These are phyloP conservation scores for Mycena indigotica DNA, from an alignment of 768 basidiomycete genomes.

Conservation along the genomic window DNA sequence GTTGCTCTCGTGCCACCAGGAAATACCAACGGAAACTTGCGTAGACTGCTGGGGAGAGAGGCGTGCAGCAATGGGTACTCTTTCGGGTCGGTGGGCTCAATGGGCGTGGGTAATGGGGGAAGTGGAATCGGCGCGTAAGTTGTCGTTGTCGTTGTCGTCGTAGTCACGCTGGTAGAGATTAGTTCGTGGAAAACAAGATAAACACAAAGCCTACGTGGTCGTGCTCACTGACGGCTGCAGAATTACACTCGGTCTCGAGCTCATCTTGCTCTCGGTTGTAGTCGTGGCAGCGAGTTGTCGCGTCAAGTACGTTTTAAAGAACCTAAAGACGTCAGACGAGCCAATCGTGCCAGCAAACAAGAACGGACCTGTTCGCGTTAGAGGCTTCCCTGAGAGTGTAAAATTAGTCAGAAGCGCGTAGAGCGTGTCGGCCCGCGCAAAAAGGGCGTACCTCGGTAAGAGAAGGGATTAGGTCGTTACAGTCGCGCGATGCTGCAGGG, in stretches of 20 bases:
- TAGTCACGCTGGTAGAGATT: slow-evolving; percentile 65
- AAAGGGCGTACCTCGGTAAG: not conserved
- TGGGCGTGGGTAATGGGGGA: slow-evolving; percentile 70
- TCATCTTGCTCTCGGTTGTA: slow-evolving; percentile 47
- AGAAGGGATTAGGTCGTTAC: not conserved
- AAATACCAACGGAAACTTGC: slow-evolving; percentile 77
- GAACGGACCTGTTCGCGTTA: not conserved
- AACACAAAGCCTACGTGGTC: slow-evolving; percentile 69
- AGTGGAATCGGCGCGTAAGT: slow-evolving; percentile 87
- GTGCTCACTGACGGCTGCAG: slow-evolving; percentile 84
- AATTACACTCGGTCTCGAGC: slow-evolving; percentile 66
- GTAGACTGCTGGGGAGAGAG: slow-evolving; percentile 69
- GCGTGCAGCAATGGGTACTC: slow-evolving; percentile 78
- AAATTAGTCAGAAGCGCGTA: not conserved
- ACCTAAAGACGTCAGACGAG: not conserved
- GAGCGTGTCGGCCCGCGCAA: not conserved
- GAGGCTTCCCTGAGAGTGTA: not conserved
- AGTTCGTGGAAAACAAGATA: slow-evolving; percentile 25
- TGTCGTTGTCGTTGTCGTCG: slow-evolving; percentile 90
- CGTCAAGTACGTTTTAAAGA: not conserved
- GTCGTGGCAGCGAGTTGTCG: slow-evolving; percentile 1
- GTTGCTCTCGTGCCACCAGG: slow-evolving; percentile 81
- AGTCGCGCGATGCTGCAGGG: not conserved
- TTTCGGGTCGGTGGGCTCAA: slow-evolving; percentile 76
- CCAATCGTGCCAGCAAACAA: not conserved